Base-by-base conservation (phyloP, 129 eudicot genomes). In the Oenanthe sinensis region DNA sequence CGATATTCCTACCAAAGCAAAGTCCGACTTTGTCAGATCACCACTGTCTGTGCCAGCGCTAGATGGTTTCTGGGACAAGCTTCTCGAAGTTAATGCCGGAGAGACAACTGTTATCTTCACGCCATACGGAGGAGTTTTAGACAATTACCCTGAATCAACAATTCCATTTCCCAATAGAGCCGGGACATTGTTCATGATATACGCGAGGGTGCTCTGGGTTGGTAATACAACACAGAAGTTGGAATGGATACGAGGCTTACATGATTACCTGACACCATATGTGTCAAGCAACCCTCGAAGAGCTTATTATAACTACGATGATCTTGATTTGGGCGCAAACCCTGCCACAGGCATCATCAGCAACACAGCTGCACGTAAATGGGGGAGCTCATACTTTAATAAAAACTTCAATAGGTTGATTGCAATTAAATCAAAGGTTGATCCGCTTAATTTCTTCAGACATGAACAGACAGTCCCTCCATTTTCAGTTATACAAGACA, bases 1-100 rank as follows among this genome's bases (percentile, higher is more conserved):
- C 36, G 73, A 68, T 68, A 67, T 67, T 67, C 72, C 72, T 67
- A 67, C 72, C 17, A 67, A 67, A 67, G 72, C 72, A 16, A 67
- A 68, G 42, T 68, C 73, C 73, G 73, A 68, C 73, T 68, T 68
- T 5, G 73, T 68, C 2, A 68, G 73, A 33, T 28, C 73, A 2
- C 44, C 73, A 68, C 39, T 68, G 9, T 26, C 73, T 20, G 73
- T 37, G 8, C 19, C 24, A 1, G 73, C 42, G 8, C 6, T 68
- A 15, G 14, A 68, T 33, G 73, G 73, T 9, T 68, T 68, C 5
- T 68, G 44, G 43, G 73, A 68, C 42, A 68, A 68, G 73, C 73
- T 68, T 68, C 73, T 68, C 13, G 73, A 68, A 33, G 73, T 68
- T 19, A 9, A 9, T 13, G 10, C 73, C 0, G 43, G 44, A 3